Conservation (phyloP, 192 early-diverging fungal species). For the Coemansia sp. region DNA sequence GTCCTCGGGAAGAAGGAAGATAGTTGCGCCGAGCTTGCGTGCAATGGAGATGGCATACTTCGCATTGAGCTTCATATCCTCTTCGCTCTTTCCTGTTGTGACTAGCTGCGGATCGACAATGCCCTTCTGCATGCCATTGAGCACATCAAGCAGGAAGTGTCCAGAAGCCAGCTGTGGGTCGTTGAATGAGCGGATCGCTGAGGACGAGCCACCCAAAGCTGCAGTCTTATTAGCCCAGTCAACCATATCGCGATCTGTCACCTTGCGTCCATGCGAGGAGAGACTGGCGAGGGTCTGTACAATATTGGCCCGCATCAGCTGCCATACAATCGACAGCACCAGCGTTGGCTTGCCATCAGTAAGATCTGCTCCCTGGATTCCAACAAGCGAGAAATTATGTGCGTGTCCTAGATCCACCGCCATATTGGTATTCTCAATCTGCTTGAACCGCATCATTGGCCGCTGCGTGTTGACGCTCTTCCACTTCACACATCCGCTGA, state of each 20-base stretch:
- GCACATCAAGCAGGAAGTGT: slow-evolving; percentile 85
- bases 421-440: slow-evolving; percentile 98
- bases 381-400: slow-evolving; percentile 86
- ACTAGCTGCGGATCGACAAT: slow-evolving; percentile 88
- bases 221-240: slow-evolving; percentile 91
- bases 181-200: slow-evolving; percentile 78
- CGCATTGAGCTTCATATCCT: slow-evolving; percentile 88
- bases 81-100: slow-evolving; percentile 67
- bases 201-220: slow-evolving; percentile 55
- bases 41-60: slow-evolving; percentile 98
- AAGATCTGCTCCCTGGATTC: slow-evolving; percentile 94
- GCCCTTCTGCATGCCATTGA: slow-evolving; percentile 91
- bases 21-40: slow-evolving; percentile 96
- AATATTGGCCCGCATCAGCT: slow-evolving; percentile 98
- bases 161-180: slow-evolving; percentile 76
- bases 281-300: slow-evolving; percentile 88
- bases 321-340: slow-evolving; percentile 93
- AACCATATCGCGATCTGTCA: slow-evolving; percentile 93
- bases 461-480: slow-evolving; percentile 78
- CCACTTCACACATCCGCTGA: slow-evolving; percentile 90
- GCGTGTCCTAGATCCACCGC: slow-evolving; percentile 84
- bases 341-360: slow-evolving; percentile 87
- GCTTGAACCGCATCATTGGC: slow-evolving; percentile 87
- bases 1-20: slow-evolving; percentile 98
- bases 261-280: slow-evolving; percentile 73